These are phyloP conservation scores for Haematococcus sp. DNA, from an alignment of 139 green algal species.

Conservation along the genomic window DNA sequence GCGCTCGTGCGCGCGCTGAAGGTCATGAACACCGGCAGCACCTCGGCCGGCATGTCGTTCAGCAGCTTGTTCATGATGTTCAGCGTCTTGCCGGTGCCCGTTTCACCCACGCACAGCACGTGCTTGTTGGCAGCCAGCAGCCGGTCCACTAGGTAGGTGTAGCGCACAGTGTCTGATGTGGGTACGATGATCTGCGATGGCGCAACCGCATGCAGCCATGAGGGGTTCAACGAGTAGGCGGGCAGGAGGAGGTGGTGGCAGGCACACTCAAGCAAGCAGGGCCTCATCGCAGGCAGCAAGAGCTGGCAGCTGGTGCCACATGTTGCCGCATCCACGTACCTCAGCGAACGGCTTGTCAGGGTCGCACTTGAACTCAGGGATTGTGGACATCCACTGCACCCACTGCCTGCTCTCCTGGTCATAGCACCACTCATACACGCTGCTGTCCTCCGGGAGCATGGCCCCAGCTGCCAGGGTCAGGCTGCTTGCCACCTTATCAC, in stretches of 20 bases:
- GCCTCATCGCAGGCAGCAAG: too few species aligned
- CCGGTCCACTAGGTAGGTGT: conserved; percentile 70
- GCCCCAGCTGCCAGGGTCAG: conserved; percentile 25
- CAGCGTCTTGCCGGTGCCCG: conserved; percentile 84
- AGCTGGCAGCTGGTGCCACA: not conserved
- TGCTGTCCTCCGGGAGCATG: conserved; percentile 27
- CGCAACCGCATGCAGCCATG: too few species aligned
- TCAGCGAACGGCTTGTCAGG: conserved; percentile 62
- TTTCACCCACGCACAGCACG: conserved; percentile 80
- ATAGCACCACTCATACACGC: conserved; percentile 69
- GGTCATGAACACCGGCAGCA: conserved; percentile 74
- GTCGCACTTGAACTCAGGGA: conserved; percentile 67
- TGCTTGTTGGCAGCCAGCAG: conserved; percentile 57
- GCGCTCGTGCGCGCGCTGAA: conserved; percentile 75
- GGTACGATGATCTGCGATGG: conserved; percentile 69
- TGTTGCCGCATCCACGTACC: not conserved
- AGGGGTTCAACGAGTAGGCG: too few species aligned
- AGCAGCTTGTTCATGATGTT: conserved; percentile 70
- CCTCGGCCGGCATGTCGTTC: conserved; percentile 56
- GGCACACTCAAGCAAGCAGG: too few species aligned
- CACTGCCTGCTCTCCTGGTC: conserved; percentile 48
- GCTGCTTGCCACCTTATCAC: conserved; percentile 15
- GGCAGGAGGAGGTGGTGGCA: too few species aligned
- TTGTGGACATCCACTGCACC: conserved; percentile 74
- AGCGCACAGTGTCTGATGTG: conserved; percentile 72